Evolutionary conservation across 768 basidiomycete species (phyloP), one percentile per base, ranked within the genome.

Genomic region (Neoboletus magnificus): DNA sequence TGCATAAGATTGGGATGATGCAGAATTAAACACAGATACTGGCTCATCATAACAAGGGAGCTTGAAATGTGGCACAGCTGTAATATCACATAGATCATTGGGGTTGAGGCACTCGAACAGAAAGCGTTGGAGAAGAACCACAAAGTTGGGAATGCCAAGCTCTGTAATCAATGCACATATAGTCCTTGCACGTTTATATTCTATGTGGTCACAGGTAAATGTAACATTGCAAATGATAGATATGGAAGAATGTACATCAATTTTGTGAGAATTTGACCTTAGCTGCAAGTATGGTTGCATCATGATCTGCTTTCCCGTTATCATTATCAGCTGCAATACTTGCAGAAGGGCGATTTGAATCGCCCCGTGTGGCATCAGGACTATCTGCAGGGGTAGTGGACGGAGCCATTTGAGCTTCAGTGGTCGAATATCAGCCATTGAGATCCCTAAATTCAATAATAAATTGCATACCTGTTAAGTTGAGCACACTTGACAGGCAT

Each of bases 1-100:
- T 27, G 27, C 5, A 5, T 27, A 27, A 27, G 64, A 75, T 9
- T 22, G 37, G 0, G 66, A 63, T 1, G 50, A 46, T 5, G 65
- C 65, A 1, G 65, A 72, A 32, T 67, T 61, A n/a, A 59, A 63
- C 11, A 73, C 50, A 0, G n/a, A 23, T 18, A 68, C 33, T 22
- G 23, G 0, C 8, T 55, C 45, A 16, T 32, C 4, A 8, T 41
- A 56, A n/a, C 0, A 11, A 0, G 66, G 61, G 33, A 50, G 59
- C 6, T 48, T 25, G 0, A n/a, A 18, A 3, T 55, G 20, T 18
- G 52, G 55, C n/a, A 57, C 8, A 11, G 59, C 45, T 3, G 29
- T 22, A 5, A 44, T 52, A 25, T 56, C 42, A 4, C 12, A 23
- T 13, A 22, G 35, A 48, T 63, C 48, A 7, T 65, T 54, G 7